phyloP scores from a whole-genome alignment of 1,284 basidiomycete species.

The Heterobasidion irregulare region DNA sequence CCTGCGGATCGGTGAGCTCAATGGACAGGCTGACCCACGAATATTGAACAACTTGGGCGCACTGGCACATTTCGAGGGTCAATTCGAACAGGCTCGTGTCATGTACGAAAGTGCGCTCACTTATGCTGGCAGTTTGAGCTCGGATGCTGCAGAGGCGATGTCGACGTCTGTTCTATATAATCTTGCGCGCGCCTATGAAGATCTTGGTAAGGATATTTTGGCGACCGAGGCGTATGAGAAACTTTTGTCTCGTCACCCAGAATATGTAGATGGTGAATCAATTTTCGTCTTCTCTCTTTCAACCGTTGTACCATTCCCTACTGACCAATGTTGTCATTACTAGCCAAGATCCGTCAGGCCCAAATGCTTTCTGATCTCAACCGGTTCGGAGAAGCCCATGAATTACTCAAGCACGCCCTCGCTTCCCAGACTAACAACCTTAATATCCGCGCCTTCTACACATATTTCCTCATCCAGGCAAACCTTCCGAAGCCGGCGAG shows the following conservation, averaged over 20 bases:
- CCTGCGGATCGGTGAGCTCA: slow-evolving; percentile 46
- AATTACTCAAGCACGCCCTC: slow-evolving; percentile 81
- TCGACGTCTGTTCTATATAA: slow-evolving; percentile 85
- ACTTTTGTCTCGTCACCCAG: slow-evolving; percentile 78
- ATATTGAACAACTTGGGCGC: slow-evolving; percentile 81
- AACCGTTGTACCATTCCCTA: neutral
- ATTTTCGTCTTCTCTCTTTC: neutral
- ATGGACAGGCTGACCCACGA: slow-evolving; percentile 44
- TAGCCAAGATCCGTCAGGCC: slow-evolving; percentile 87
- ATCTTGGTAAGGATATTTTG: slow-evolving; percentile 59
- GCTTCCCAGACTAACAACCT: slow-evolving; percentile 62
- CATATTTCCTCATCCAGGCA: slow-evolving; percentile 78
- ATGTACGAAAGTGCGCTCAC: slow-evolving; percentile 68
- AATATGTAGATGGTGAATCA: slow-evolving; percentile 84
- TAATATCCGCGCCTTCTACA: slow-evolving; percentile 82
- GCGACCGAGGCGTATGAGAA: slow-evolving; percentile 84
- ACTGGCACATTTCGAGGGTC: slow-evolving; percentile 66
- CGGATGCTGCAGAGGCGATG: slow-evolving; percentile 54
- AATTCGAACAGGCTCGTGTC: slow-evolving; percentile 42
- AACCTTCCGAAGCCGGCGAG: slow-evolving; percentile 67
- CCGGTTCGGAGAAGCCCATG: slow-evolving; percentile 74
- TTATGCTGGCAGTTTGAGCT: slow-evolving; percentile 37
- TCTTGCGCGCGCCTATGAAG: slow-evolving; percentile 82
- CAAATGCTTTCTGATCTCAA: slow-evolving; percentile 65
- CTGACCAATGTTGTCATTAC: neutral